Base-by-base conservation (phyloP, 495 filamentous ascomycete genomes). In the Darksidea phi region DNA sequence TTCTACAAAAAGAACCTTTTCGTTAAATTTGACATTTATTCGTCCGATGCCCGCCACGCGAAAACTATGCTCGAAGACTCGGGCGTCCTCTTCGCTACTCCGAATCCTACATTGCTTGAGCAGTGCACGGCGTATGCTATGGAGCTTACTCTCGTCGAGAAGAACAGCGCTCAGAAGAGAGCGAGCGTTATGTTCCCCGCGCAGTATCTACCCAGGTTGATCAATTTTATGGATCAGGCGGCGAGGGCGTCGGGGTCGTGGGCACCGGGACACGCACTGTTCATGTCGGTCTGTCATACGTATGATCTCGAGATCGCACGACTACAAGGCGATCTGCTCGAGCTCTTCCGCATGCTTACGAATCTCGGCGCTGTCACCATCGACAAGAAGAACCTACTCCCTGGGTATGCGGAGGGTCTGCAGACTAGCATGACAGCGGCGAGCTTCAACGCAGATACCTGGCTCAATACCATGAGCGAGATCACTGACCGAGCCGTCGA, bases 1-100 rank as follows among this genome's bases (percentile, higher is more conserved):
- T 64, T 64, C 42, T 64, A 64, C 48, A 6, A 36, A 15, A 49
- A 59, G 34, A 59, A 59, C 24, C 49, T 64, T 0, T 59, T 59
- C 20, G 23, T 64, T 42, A 26, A 54, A 12, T 50, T 64, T 28
- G 18, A 26, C 23, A 8, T 59, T 10, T 54, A 41, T 18, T 59
- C 7, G 1, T 15, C 48, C 2, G 54, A 59, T 36, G 61, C 61
- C 0, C 26, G 49, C 17, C 55, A 54, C 26, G 54, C 61, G 17
- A 54, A 55, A 42, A 54, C 61, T 1, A 37, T 64, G 48, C 55
- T 64, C 1, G 18, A 21, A 12, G 56, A 64, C 41, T 63, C 60
- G 3, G 61, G 55, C 25, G 6, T 64, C 1, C 61, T 64, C 0
- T 64, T 59, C 55, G 36, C 38, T 0, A 26, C n/a, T 2, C 18